Evolutionary conservation across 768 basidiomycete species (phyloP), one percentile per base, ranked within the genome.

Genomic region (Lepiota brunneoincarnata): DNA sequence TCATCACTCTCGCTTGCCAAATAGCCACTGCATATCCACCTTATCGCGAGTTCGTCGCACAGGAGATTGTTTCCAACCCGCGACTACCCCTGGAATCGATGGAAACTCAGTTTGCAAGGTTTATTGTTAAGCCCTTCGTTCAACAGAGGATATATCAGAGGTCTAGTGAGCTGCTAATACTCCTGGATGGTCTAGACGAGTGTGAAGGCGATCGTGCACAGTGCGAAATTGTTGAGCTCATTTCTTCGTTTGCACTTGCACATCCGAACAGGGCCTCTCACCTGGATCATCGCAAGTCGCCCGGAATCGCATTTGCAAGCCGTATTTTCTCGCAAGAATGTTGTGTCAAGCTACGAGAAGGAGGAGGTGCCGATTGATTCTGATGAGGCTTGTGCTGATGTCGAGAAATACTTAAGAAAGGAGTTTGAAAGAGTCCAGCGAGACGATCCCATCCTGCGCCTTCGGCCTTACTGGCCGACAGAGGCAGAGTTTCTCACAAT

Each of bases 141-240:
- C 21, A 20, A 2, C 35, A 12, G 18, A 2, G 36, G 1, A 14
- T 49, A 37, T 37, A 37, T 6, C 6, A 23, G 36, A 35, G 26
- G 11, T n/a, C 20, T 10, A 49, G 3, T 2, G 35, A 35, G 5
- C 54, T 35, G 39, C 63, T 9, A 47, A 63, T 21, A 59, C 65
- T 43, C 28, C 7, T 45, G 18, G 68, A 69, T 46, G 66, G 63
- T 6, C 46, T 68, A 2, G 68, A 69, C 37, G 68, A 66, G 49
- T 65, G 66, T 17, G 39, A 55, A 0, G 58, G 46, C 15, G 28
- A 54, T 1, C 31, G 50, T 15, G 24, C 46, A 1, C 66, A 65
- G 23, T 36, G 24, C 6, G 48, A 58, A 18, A 47, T 66, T 20
- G 43, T 68, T 4, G 17, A 36, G 1, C 36, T 49, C 6, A 51